phyloP scores from a whole-genome alignment of 2,329 filamentous ascomycete genomes.

The Ophioceras dolichostomum region DNA sequence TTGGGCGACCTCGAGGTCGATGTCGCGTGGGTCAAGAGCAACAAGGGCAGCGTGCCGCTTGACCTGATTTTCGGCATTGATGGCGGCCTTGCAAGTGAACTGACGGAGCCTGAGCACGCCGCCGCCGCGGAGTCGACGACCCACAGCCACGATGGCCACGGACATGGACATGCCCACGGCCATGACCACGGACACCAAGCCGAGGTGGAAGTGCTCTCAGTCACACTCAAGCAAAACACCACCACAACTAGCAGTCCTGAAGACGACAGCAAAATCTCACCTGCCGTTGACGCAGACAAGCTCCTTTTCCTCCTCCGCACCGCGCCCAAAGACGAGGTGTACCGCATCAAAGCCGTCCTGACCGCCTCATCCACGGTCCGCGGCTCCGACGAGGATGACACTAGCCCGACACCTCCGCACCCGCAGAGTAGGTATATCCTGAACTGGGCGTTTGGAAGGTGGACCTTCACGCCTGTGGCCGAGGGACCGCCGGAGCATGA shows the following conservation, averaged over 20 bases:
- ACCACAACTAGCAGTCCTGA: slow-evolving; percentile 4
- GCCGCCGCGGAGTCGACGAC: slow-evolving; percentile 13
- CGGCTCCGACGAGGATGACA: slow-evolving; percentile 37
- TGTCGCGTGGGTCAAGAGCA: slow-evolving; percentile 73
- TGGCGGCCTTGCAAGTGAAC: slow-evolving; percentile 54
- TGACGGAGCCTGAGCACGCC: slow-evolving; percentile 27
- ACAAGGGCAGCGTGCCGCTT: slow-evolving; percentile 65
- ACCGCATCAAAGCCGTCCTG: slow-evolving; percentile 74
- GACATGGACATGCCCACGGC: slow-evolving; percentile 24
- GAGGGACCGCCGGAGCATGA: slow-evolving; percentile 33
- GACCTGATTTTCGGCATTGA: slow-evolving; percentile 82
- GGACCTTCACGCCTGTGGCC: slow-evolving; percentile 64
- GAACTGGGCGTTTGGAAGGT: slow-evolving; percentile 96
- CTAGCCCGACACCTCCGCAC: slow-evolving; percentile 16
- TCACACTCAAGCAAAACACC: slow-evolving; percentile 50
- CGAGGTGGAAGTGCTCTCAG: slow-evolving; percentile 84
- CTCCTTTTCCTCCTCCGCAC: slow-evolving; percentile 55
- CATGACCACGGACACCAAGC: slow-evolving; percentile 53
- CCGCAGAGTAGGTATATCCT: slow-evolving; percentile 59
- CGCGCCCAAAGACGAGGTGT: slow-evolving; percentile 86
- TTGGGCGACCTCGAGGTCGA: slow-evolving; percentile 73
- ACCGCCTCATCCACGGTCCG: slow-evolving; percentile 28
- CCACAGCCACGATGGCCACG: slow-evolving; percentile 23
- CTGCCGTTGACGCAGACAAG: slow-evolving; percentile 39
- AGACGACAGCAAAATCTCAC: slow-evolving; percentile 15